Conservation (phyloP, 768 basidiomycete species). For the Pulveroboletus sp. region DNA sequence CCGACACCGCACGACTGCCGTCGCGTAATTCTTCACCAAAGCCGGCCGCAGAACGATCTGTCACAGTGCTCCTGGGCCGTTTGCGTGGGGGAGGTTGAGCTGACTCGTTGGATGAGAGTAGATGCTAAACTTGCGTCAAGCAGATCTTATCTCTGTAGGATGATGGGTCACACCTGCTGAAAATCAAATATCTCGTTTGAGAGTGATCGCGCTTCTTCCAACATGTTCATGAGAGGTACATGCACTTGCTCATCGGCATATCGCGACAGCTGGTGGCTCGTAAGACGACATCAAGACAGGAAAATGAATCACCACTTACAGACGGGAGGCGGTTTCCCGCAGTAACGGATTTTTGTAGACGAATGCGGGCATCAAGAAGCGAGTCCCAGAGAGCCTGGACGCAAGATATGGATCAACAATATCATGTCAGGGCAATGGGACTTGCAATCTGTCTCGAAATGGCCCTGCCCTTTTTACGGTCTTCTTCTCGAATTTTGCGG, state of each 20-base stretch:
- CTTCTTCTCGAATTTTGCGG: constrained; percentile 60
- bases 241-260: constrained; percentile 38
- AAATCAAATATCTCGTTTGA: constrained; percentile 67
- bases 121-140: constrained; percentile 35
- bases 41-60: constrained; percentile 3
- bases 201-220: constrained; percentile 58
- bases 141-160: constrained; percentile 3
- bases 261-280: constrained; percentile 29
- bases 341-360: constrained; percentile 75
- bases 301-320: constrained; percentile 38
- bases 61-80: constrained; percentile 43
- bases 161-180: constrained; percentile 52
- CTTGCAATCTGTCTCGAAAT: constrained; percentile 81
- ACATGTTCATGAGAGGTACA: constrained; percentile 47
- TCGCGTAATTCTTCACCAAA: constrained; percentile 35
- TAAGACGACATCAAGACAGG: constrained; percentile 11
- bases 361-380: constrained; percentile 88
- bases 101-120: constrained; percentile 47
- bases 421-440: constrained; percentile 12
- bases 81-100: constrained; percentile 54
- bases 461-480: constrained; percentile 79
- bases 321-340: constrained; percentile 64
- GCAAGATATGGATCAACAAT: constrained; percentile 4
- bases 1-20: constrained; percentile 39
- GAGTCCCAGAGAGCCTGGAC: constrained; percentile 79